Base-by-base conservation (phyloP, 1,284 basidiomycete species). In the Cryptococcus hybrid region DNA sequence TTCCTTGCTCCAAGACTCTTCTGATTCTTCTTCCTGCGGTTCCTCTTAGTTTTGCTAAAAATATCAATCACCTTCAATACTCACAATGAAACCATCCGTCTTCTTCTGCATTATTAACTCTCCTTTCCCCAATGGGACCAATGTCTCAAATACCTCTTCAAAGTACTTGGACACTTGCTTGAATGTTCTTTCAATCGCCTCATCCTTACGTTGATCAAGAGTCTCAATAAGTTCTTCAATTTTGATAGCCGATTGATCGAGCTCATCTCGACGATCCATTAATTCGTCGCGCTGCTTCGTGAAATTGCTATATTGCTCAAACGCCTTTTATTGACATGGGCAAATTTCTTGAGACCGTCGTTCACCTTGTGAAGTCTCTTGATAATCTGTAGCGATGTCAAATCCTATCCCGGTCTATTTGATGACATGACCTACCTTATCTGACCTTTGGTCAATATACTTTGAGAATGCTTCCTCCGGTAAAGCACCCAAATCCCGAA, bases 261-360 rank as follows among this genome's bases (percentile, higher is more conserved):
- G 83, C 74, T 98, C 96, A 63, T 89, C 87, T 15, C 92, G 85
- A 5, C 96, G 87, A 64, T 88, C 83, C 38, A 91, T 77, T 6
- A 98, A 84, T 65, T 94, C 89, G 72, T 98, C 94, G 2, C 94
- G 87, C 77, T 99, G 94, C 73, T 95, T 96, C 8, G 94, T 97
- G 76, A 99, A 99, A 73, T 90, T 94, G 77, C 85, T 91, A 81
- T 96, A 98, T 77, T 98, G 93, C 77, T 99, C 96, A 71, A 97
- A 95, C 1, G 95, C 96, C 77, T 98, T 98, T 99, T 99, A 83
- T 99, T 99, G 64, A 99, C 95, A 72, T 98, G 94, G 0, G 92
- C 88, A 69, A 93, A 99, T 77, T 94, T 94, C 77, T 95, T 97
- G 62, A 99, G 81, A 36, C 86, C 85, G 68, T 97, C 93, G 69